Percentiles rank a stretch among this genome's conserved stretches.
phyloP scores from a whole-genome alignment of 2,329 filamentous ascomycete species.

The Cercospora sp. region DNA sequence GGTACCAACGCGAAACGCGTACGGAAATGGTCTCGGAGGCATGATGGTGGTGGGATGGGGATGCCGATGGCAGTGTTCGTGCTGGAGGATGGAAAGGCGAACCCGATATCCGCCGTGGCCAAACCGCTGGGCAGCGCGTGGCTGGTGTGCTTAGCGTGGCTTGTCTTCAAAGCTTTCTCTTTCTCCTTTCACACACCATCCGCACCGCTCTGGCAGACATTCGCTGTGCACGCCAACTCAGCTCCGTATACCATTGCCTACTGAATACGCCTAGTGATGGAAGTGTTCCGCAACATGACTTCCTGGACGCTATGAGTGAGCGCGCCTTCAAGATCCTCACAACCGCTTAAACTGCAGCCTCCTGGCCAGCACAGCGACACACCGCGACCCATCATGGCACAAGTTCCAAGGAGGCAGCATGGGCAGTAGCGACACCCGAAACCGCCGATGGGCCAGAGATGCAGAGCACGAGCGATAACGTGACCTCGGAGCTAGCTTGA shows the following conservation, averaged over 20 bases:
- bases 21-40: constrained; percentile 59
- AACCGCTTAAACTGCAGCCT: too few species aligned
- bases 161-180: neutral
- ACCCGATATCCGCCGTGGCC: neutral
- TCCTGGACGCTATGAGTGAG: neutral
- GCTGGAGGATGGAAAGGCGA: neutral
- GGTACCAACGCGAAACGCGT: constrained; percentile 70
- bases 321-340: neutral
- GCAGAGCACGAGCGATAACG: neutral
- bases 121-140: neutral
- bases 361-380: too few species aligned
- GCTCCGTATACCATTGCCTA: neutral
- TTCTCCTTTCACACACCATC: neutral
- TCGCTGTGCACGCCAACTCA: neutral
- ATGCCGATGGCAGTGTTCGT: neutral
- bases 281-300: neutral
- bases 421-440: neutral
- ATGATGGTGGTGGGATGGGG: constrained; percentile 32
- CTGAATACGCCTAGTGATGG: neutral
- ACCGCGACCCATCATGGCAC: too few species aligned
- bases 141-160: neutral
- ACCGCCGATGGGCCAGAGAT: neutral
- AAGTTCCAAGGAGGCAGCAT: too few species aligned
- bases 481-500: neutral
- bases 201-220: neutral